phyloP scores from a whole-genome alignment of 2,329 filamentous ascomycete genomes.

The Didymellaceae sp. region DNA sequence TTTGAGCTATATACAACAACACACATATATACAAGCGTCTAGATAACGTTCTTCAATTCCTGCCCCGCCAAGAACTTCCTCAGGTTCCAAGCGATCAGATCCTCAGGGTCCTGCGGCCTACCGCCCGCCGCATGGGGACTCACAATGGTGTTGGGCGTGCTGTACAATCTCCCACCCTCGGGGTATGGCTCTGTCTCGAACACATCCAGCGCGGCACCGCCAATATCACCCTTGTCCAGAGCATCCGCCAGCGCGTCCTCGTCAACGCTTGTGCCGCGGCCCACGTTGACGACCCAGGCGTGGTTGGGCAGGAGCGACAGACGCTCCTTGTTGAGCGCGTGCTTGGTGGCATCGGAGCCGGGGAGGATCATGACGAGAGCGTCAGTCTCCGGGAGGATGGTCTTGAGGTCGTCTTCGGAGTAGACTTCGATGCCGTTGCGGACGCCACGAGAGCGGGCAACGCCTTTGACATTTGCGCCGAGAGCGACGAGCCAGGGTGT shows the following conservation, averaged over 20 bases:
- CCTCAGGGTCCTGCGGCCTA: slow-evolving; percentile 66
- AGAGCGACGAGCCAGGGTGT: slow-evolving; percentile 61
- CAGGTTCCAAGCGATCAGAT: slow-evolving; percentile 66
- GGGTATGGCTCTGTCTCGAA: slow-evolving; percentile 74
- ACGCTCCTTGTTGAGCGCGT: slow-evolving; percentile 64
- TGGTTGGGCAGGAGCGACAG: slow-evolving; percentile 66
- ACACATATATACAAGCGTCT: no score
- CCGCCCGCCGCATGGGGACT: slow-evolving; percentile 67
- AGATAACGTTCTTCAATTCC: slow-evolving; percentile 63
- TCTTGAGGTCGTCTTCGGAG: slow-evolving; percentile 60
- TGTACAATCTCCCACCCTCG: slow-evolving; percentile 63
- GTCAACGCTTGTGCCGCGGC: slow-evolving; percentile 77
- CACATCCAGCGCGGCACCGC: slow-evolving; percentile 78
- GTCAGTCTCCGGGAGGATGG: slow-evolving; percentile 64
- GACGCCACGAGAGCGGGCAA: slow-evolving; percentile 64
- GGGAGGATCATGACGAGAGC: slow-evolving; percentile 65
- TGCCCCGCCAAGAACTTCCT: slow-evolving; percentile 65
- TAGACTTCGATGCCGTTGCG: slow-evolving; percentile 65
- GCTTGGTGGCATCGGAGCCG: slow-evolving; percentile 65
- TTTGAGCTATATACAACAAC: no score
- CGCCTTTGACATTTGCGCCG: slow-evolving; percentile 65
- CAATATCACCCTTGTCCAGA: slow-evolving; percentile 70
- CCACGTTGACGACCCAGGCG: slow-evolving; percentile 76
- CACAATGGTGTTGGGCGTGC: slow-evolving; percentile 51
- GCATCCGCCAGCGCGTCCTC: slow-evolving; percentile 72